Percentiles rank a stretch among this genome's conserved stretches.
These are phyloP conservation scores for Geranium incanum DNA, from an alignment of 441 rosid genomes.

Conservation along the genomic window DNA sequence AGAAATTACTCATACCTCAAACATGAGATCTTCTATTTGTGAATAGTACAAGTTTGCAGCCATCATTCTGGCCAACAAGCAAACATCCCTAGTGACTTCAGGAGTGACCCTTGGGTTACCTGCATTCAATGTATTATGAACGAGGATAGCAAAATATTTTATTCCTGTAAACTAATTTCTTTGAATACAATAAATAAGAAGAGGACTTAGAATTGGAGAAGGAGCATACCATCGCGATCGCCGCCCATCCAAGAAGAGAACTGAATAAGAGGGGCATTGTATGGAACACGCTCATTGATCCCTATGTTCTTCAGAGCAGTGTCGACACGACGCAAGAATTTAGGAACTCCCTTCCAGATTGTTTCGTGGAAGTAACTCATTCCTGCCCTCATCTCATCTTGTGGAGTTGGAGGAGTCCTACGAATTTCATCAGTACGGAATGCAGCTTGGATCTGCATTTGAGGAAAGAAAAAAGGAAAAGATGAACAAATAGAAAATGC, in stretches of 20 bases:
- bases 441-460: constrained; percentile 84
- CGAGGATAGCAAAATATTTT: constrained; percentile 31
- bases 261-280: constrained; percentile 14
- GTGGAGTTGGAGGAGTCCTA: constrained; percentile 91
- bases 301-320: constrained; percentile 23
- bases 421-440: constrained; percentile 93
- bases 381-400: too few species aligned
- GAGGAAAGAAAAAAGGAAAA: background rate
- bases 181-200: background rate
- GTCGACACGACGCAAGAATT: constrained; percentile 63
- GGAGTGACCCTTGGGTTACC: too few species aligned
- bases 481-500: too few species aligned
- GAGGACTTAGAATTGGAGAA: background rate
- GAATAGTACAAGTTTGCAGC: constrained; percentile 62
- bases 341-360: constrained; percentile 47
- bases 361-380: too few species aligned
- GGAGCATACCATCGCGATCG: constrained; percentile 26
- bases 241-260: background rate
- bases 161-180: background rate
- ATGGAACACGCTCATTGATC: background rate
- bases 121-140: constrained; percentile 9
- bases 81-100: constrained; percentile 41
- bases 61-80: constrained; percentile 74
- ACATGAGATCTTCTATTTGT: constrained; percentile 66
- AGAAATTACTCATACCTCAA: constrained; percentile 39